Percentiles rank a stretch among this genome's conserved stretches.
These are phyloP conservation scores for Trypanosoma congolense DNA, from an alignment of 208 protist species.

Conservation along the genomic window DNA sequence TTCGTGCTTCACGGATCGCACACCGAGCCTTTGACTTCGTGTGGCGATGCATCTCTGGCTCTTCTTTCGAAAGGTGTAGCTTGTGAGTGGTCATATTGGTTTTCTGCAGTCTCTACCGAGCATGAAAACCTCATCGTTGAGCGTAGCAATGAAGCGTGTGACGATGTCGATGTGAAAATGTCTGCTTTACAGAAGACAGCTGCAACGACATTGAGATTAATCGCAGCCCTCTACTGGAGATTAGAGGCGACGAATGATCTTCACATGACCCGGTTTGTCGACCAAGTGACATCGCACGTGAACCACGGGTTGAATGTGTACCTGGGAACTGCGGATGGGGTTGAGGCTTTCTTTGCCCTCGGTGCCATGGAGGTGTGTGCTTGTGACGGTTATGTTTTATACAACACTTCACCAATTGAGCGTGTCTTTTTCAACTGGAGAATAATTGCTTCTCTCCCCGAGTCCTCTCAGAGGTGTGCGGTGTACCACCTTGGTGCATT, in stretches of 20 bases:
- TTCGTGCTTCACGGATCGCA: slow-evolving; percentile 8
- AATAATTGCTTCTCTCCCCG: slow-evolving; percentile 30
- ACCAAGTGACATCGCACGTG: background rate
- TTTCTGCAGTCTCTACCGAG: slow-evolving; percentile 16
- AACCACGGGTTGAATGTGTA: background rate
- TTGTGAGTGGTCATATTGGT: slow-evolving; percentile 51
- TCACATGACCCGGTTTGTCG: background rate
- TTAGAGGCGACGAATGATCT: background rate
- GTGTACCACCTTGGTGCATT: slow-evolving; percentile 28
- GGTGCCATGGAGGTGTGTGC: background rate
- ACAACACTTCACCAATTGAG: slow-evolving; percentile 27
- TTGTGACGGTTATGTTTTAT: slow-evolving; percentile 9
- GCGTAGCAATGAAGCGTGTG: background rate
- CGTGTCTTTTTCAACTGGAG: slow-evolving; percentile 65
- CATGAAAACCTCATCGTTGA: background rate
- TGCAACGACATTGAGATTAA: slow-evolving; percentile 7
- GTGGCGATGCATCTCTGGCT: slow-evolving; percentile 8
- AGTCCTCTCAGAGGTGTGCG: slow-evolving; percentile 17
- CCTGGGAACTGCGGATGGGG: background rate
- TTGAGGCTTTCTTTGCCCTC: background rate
- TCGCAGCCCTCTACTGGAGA: background rate
- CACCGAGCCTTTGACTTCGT: background rate
- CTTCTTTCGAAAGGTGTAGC: slow-evolving; percentile 51
- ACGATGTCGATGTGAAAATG: slow-evolving; percentile 1
- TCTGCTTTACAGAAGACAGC: background rate